Percentiles rank a stretch among this genome's conserved stretches.
These are phyloP conservation scores for Fagopyrum homotropicum DNA, from an alignment of 148 eudicot species.

Conservation along the genomic window DNA sequence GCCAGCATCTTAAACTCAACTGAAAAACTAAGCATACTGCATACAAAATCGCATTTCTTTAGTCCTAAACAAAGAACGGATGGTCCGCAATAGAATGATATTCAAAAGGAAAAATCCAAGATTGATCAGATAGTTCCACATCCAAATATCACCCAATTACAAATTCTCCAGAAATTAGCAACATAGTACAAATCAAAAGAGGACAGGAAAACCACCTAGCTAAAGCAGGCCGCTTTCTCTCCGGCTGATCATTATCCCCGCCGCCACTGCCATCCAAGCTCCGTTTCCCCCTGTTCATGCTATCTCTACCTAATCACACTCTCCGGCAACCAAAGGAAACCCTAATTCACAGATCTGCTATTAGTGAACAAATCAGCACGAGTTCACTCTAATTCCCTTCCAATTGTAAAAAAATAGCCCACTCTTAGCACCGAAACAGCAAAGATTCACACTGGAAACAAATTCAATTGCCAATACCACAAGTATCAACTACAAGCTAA, in stretches of 20 bases:
- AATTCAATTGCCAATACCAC: neutral
- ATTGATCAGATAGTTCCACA: neutral
- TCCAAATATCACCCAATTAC: neutral
- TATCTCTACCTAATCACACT: slow-evolving; percentile 36
- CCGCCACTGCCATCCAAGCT: slow-evolving; percentile 45
- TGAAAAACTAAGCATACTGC: neutral
- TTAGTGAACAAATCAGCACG: slow-evolving; percentile 16
- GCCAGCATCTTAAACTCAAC: neutral
- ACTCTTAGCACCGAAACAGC: neutral
- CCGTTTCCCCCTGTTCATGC: slow-evolving; percentile 69
- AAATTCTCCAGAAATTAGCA: neutral
- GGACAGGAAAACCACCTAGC: slow-evolving; percentile 44
- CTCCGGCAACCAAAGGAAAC: neutral
- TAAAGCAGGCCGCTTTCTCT: slow-evolving; percentile 67
- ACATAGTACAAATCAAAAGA: neutral
- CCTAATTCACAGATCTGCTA: slow-evolving; percentile 36
- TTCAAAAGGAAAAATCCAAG: neutral
- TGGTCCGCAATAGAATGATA: neutral
- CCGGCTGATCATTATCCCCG: slow-evolving; percentile 53
- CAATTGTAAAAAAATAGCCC: neutral
- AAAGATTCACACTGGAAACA: neutral
- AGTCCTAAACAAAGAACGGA: neutral
- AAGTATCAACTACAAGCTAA: neutral
- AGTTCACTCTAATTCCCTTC: slow-evolving; percentile 4
- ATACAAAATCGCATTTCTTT: neutral